These are phyloP conservation scores for Komagataella phaffii DNA, from an alignment of 805 yeast species.

Conservation along the genomic window DNA sequence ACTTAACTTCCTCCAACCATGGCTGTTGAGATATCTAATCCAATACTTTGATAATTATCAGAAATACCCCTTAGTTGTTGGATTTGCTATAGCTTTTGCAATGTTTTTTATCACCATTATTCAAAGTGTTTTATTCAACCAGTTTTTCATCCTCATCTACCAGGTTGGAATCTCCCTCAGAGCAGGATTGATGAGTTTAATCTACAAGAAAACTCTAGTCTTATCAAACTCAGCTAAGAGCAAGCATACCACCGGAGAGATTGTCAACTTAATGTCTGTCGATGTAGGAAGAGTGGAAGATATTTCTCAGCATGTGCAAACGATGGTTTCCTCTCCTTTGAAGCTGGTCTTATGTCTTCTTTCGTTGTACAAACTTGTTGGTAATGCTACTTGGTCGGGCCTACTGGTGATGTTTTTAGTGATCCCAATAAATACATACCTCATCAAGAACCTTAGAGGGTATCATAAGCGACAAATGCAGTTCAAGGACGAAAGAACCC, in stretches of 20 bases:
- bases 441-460: conserved; percentile 30
- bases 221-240: conserved; percentile 56
- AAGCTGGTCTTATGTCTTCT: conserved; percentile 36
- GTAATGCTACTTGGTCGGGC: conserved; percentile 48
- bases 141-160: conserved; percentile 43
- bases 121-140: conserved; percentile 54
- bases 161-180: conserved; percentile 54
- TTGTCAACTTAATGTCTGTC: conserved; percentile 65
- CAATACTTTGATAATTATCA: conserved; percentile 22
- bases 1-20: conserved; percentile 37
- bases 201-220: conserved; percentile 57
- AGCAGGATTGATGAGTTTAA: conserved; percentile 50
- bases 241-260: conserved; percentile 60
- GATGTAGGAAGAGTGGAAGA: conserved; percentile 59
- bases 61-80: conserved; percentile 37
- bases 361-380: conserved; percentile 42
- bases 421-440: conserved; percentile 41
- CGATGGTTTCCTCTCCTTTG: conserved; percentile 45
- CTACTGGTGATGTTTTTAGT: conserved; percentile 35
- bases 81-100: conserved; percentile 45
- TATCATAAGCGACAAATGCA: conserved; percentile 45
- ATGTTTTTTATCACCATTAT: conserved; percentile 51
- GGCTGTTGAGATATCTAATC: conserved; percentile 36
- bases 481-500: conserved; percentile 46
- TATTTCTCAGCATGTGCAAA: conserved; percentile 38